Evolutionary conservation across 2,329 filamentous ascomycete genomes (phyloP).

Genomic region (Xylaria arbuscula): DNA sequence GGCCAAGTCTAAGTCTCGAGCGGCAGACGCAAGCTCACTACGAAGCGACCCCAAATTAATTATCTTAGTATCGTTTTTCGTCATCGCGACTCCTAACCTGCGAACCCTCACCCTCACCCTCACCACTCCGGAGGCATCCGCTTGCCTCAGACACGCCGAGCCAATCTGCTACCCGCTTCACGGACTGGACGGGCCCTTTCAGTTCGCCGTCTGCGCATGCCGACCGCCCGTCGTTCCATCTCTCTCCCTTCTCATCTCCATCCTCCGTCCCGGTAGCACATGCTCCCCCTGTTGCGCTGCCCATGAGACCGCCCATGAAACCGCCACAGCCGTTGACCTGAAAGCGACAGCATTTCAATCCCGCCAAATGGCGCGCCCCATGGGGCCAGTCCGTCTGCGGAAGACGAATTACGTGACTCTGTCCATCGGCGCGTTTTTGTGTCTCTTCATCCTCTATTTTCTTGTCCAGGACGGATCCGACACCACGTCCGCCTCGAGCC

Average conservation of each 20-base stretch:
- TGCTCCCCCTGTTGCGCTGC: constrained; percentile 21
- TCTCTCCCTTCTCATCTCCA: constrained; percentile 19
- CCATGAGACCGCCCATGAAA: constrained; percentile 27
- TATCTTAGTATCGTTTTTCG: constrained; percentile 16
- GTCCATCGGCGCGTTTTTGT: constrained; percentile 49
- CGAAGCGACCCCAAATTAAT: constrained; percentile 8
- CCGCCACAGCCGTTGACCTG: constrained; percentile 21
- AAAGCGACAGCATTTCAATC: constrained; percentile 36
- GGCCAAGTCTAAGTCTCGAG: constrained; percentile 38
- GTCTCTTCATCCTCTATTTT: constrained; percentile 52
- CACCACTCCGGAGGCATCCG: background rate
- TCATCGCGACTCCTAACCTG: constrained; percentile 20
- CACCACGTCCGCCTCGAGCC: constrained; percentile 37
- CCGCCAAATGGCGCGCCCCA: constrained; percentile 50
- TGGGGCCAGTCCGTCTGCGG: constrained; percentile 52
- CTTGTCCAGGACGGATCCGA: constrained; percentile 44
- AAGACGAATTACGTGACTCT: constrained; percentile 52
- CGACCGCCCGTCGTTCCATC: constrained; percentile 37
- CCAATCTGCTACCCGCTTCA: constrained; percentile 1
- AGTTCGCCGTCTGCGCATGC: constrained; percentile 42
- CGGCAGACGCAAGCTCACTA: constrained; percentile 24
- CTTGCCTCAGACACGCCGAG: constrained; percentile 18
- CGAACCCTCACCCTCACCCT: constrained; percentile 14
- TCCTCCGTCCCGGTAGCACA: constrained; percentile 27
- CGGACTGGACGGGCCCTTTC: constrained; percentile 6